Evolutionary conservation across 1,139 yeast species (phyloP), one percentile per base, ranked within the genome.

Genomic region (Hanseniaspora sp.): DNA sequence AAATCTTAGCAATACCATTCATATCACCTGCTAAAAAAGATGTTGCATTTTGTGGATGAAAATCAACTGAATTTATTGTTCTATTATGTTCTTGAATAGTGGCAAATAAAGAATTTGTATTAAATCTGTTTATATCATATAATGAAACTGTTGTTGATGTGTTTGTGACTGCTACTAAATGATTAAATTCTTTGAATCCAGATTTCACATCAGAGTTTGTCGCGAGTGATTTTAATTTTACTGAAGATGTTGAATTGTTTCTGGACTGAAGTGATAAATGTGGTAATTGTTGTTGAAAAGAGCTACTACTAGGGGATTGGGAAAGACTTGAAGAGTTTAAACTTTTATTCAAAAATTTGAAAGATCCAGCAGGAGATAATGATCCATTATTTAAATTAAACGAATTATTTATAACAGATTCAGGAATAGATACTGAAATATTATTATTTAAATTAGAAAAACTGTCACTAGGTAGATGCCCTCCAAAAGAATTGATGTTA

Each of bases 1-100:
- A 92, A 17, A 88, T 68, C 60, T 86, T 83, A 56, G 90, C 80
- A 18, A 83, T 74, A 1, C 97, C 96, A 68, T 92, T 98, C 64
- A 87, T 95, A 0, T 95, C 84, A 0, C 95, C 98, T 0, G 95
- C 83, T 1, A 87, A 68, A 15, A 92, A 67, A 48, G 78, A 72
- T 60, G 77, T 75, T 1, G 83, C 77, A 47, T 77, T 76, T 4
- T 75, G 74, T 1, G 53, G 30, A 56, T 74, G 75, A 65, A 87
- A 88, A 57, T 85, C 87, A 33, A 92, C 71, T 0, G 95, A 78
- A 63, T 88, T 87, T 47, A 92, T 82, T 3, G 95, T 82, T 55
- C 97, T 71, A 53, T 82, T 81, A 62, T 87, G 95, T 59, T 86
- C 95, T 23, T 48, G 38, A 7, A 54, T 45, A 46, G 77, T 73